Evolutionary conservation across 2,329 filamentous ascomycete genomes (phyloP).

Genomic region (Cordyceps cicadae): DNA sequence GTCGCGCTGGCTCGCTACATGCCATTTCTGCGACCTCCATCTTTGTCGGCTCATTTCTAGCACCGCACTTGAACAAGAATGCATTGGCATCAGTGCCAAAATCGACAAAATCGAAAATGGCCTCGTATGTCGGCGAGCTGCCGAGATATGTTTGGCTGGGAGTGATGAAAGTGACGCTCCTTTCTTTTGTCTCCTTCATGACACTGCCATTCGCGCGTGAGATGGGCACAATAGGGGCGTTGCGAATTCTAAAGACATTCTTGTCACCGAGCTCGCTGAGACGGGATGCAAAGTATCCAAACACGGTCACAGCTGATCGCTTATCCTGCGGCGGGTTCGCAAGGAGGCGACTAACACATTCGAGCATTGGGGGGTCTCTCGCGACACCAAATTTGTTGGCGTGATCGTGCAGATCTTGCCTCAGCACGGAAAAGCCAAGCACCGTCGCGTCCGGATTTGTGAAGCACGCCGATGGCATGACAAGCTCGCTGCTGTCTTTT

Average conservation of each 20-base stretch:
- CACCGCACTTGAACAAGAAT: constrained; percentile 81
- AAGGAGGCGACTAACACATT: constrained; percentile 67
- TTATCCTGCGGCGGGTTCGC: constrained; percentile 61
- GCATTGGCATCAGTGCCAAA: constrained; percentile 82
- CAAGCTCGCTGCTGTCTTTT: constrained; percentile 58
- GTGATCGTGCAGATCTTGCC: constrained; percentile 68
- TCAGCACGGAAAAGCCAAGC: constrained; percentile 73
- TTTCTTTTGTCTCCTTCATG: constrained; percentile 32
- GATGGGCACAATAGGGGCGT: constrained; percentile 66
- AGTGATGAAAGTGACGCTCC: constrained; percentile 36
- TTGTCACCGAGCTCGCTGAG: constrained; percentile 62
- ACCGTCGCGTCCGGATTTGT: constrained; percentile 69
- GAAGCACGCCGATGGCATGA: constrained; percentile 69
- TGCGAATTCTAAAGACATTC: constrained; percentile 51
- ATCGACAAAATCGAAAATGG: constrained; percentile 96
- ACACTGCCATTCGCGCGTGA: constrained; percentile 21
- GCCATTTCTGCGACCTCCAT: constrained; percentile 75
- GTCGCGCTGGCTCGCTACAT: constrained; percentile 72
- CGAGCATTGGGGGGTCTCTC: constrained; percentile 68
- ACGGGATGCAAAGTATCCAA: constrained; percentile 75
- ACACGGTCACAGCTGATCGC: constrained; percentile 60
- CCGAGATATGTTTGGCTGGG: constrained; percentile 78
- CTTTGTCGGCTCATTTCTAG: constrained; percentile 84
- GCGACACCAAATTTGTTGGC: constrained; percentile 78
- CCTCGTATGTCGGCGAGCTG: constrained; percentile 58